A percentile compares a stretch with the other conserved stretches of the same genome.
Conservation (phyloP, 2,329 filamentous ascomycete genomes). For the Penicillium sp. region DNA sequence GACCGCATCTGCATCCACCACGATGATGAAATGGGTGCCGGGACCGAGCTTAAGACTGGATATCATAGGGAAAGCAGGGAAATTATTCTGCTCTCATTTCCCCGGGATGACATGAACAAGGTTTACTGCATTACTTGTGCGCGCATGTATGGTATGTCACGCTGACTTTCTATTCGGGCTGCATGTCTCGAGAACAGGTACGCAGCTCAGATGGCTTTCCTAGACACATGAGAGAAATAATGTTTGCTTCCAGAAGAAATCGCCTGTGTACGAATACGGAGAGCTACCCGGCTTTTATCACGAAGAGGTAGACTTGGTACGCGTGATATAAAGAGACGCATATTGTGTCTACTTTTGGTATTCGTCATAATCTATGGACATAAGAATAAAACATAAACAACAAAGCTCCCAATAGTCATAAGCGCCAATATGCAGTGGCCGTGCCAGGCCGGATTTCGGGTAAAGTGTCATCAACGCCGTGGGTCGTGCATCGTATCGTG, state of each 20-base stretch:
- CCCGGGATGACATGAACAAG: not conserved
- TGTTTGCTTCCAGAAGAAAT: conserved; percentile 1
- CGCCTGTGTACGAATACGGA: not conserved
- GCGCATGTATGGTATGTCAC: conserved; percentile 1
- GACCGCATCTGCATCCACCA: not conserved
- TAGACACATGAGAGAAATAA: conserved; percentile 2
- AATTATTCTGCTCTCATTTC: not conserved
- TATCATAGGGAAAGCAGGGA: not conserved
- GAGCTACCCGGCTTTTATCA: too few relatives aligned
- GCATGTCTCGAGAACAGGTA: conserved; percentile 3
- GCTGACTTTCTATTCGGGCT: conserved; percentile 8
- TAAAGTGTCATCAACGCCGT: conserved; percentile 23
- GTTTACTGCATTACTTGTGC: not conserved
- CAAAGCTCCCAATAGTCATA: conserved; percentile 1
- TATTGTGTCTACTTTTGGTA: not conserved
- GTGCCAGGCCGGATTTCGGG: conserved; percentile 7
- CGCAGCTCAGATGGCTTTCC: not conserved
- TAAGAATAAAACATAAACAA: conserved; percentile 4
- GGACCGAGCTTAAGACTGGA: not conserved
- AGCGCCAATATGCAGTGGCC: conserved; percentile 21
- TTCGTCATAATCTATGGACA: conserved; percentile 1
- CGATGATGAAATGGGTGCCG: not conserved
- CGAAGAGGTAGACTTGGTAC: too few relatives aligned
- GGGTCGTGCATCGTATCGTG: conserved; percentile 21
- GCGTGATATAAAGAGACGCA: not conserved